Evolutionary conservation across 441 rosid species (phyloP).

Genomic region (Brassica balearica): DNA sequence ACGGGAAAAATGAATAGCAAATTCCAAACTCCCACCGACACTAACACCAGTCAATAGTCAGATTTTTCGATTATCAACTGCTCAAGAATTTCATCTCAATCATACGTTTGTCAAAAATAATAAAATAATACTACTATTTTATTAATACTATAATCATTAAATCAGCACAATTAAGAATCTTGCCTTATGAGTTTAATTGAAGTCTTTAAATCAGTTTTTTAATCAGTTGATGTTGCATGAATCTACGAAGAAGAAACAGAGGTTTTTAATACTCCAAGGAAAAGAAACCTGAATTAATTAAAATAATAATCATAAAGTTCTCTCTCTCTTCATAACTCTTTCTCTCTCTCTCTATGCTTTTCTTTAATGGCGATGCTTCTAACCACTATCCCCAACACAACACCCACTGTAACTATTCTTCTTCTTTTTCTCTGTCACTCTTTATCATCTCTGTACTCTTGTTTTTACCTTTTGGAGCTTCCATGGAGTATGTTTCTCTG

Average conservation of each 20-base stretch:
- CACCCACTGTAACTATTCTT: slow-evolving; percentile 28
- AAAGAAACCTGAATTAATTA: slow-evolving; percentile 23
- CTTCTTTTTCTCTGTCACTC: slow-evolving; percentile 37
- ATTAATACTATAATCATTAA: slow-evolving; percentile 12
- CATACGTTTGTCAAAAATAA: slow-evolving; percentile 25
- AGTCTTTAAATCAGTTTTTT: slow-evolving; percentile 24
- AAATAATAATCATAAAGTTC: slow-evolving; percentile 7
- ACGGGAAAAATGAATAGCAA: slow-evolving; percentile 8
- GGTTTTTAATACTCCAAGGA: background rate
- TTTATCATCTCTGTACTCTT: slow-evolving; percentile 37
- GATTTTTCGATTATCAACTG: slow-evolving; percentile 14
- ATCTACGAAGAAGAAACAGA: slow-evolving; percentile 43
- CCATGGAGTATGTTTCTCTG: slow-evolving; percentile 20
- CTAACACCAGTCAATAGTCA: slow-evolving; percentile 32
- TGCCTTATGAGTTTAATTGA: slow-evolving; percentile 20
- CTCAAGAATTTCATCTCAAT: slow-evolving; percentile 34
- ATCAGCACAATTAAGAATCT: slow-evolving; percentile 27
- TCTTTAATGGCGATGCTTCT: slow-evolving; percentile 59
- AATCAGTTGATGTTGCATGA: slow-evolving; percentile 29
- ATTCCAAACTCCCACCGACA: slow-evolving; percentile 41
- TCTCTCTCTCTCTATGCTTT: slow-evolving; percentile 41
- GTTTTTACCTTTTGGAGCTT: slow-evolving; percentile 28
- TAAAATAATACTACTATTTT: background rate
- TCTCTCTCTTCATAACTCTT: slow-evolving; percentile 58
- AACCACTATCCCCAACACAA: slow-evolving; percentile 39